Conservation (phyloP, 2,329 filamentous ascomycete genomes). For the Paecilomyces dactylethromorphus region DNA sequence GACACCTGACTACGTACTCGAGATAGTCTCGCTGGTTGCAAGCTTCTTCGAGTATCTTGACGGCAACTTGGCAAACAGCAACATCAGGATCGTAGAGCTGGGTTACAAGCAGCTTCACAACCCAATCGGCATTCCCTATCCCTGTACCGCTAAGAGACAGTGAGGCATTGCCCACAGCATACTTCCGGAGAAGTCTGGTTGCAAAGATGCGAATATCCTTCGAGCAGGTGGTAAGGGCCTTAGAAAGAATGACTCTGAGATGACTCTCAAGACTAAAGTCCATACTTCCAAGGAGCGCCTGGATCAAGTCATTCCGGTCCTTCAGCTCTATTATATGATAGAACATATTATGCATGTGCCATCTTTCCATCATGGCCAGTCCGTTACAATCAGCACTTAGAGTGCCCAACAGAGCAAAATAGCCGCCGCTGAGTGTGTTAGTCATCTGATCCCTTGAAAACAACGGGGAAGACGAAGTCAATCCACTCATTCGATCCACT, state of each 20-base stretch:
- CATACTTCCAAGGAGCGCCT: constrained; percentile 79
- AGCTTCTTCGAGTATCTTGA: constrained; percentile 95
- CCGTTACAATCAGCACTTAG: constrained; percentile 78
- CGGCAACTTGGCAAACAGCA: constrained; percentile 89
- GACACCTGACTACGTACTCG: constrained; percentile 94
- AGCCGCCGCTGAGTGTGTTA: constrained; percentile 84
- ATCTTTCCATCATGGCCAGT: constrained; percentile 82
- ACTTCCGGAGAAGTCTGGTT: constrained; percentile 80
- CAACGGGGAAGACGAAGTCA: constrained; percentile 70
- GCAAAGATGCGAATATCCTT: constrained; percentile 88
- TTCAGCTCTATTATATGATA: constrained; percentile 94
- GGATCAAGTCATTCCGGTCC: constrained; percentile 85
- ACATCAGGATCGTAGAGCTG: constrained; percentile 97
- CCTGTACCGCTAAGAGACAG: constrained; percentile 25
- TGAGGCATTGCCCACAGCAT: constrained; percentile 58
- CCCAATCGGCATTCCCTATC: constrained; percentile 78
- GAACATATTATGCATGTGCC: constrained; percentile 99
- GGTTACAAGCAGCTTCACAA: constrained; percentile 92
- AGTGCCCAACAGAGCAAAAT: constrained; percentile 86
- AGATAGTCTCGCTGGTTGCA: constrained; percentile 88
- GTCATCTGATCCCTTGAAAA: constrained; percentile 80
- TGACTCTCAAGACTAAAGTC: constrained; percentile 88
- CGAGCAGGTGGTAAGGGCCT: constrained; percentile 83
- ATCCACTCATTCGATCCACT: constrained; percentile 71
- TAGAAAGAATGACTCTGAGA: constrained; percentile 84